phyloP scores from a whole-genome alignment of 2,329 filamentous ascomycete species.

The Plenodomus tracheiphilus region DNA sequence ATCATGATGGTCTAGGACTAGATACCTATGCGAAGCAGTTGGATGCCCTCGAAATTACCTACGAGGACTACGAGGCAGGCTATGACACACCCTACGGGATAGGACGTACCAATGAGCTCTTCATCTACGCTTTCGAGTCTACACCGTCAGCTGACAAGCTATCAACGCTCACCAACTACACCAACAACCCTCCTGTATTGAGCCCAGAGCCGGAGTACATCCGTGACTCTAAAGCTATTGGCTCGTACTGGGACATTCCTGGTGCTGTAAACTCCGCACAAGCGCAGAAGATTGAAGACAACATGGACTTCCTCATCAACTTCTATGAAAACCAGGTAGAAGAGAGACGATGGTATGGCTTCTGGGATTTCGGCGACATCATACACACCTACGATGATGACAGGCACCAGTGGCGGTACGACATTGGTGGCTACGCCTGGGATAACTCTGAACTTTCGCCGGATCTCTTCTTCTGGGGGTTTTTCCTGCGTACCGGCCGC shows the following conservation, averaged over 20 bases:
- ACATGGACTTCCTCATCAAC: conserved; percentile 60
- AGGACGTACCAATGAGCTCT: conserved; percentile 61
- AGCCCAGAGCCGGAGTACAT: conserved; percentile 55
- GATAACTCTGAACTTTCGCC: conserved; percentile 67
- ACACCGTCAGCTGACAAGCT: conserved; percentile 57
- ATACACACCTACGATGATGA: conserved; percentile 65
- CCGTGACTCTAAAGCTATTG: conserved; percentile 56
- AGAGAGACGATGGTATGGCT: conserved; percentile 65
- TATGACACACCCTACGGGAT: conserved; percentile 63
- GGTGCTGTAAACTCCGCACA: conserved; percentile 37
- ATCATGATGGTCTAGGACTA: conserved; percentile 61
- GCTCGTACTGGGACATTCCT: conserved; percentile 58
- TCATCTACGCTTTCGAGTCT: conserved; percentile 55
- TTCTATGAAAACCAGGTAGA: conserved; percentile 62
- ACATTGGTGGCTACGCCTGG: conserved; percentile 67
- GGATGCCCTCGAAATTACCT: conserved; percentile 65
- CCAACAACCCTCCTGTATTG: conserved; percentile 59
- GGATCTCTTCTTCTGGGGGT: conserved; percentile 65
- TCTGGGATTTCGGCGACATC: conserved; percentile 65
- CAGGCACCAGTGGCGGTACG: conserved; percentile 65
- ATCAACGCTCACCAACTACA: conserved; percentile 48
- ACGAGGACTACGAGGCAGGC: conserved; percentile 63
- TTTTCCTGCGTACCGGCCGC: conserved; percentile 63
- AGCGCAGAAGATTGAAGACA: conserved; percentile 50
- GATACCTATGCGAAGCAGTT: conserved; percentile 61